A percentile compares a stretch with the other conserved stretches of the same genome.
Conservation (phyloP, 352 stramenopile species). For the Phytophthora cajani region DNA sequence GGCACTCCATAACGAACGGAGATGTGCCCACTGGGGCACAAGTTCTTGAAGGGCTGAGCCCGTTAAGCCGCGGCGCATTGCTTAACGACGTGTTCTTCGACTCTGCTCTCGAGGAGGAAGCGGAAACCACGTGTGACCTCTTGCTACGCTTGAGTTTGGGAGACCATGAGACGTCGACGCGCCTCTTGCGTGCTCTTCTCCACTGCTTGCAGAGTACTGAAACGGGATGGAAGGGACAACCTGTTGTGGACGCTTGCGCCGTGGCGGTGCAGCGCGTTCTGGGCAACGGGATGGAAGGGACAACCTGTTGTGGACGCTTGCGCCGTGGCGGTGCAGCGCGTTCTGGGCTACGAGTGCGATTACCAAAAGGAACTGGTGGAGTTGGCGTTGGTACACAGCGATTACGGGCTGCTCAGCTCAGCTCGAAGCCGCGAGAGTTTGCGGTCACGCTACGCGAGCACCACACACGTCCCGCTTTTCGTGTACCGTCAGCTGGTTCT, state of each 20-base stretch:
- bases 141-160: slow-evolving; percentile 75
- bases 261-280: slow-evolving; percentile 71
- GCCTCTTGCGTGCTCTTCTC: slow-evolving; percentile 73
- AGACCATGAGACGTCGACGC: slow-evolving; percentile 59
- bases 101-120: slow-evolving; percentile 86
- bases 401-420: slow-evolving; percentile 77
- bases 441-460: slow-evolving; percentile 70
- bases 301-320: slow-evolving; percentile 85
- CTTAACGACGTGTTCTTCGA: slow-evolving; percentile 88
- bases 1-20: slow-evolving; percentile 36
- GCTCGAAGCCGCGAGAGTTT: slow-evolving; percentile 72
- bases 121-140: slow-evolving; percentile 80
- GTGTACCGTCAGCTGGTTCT: slow-evolving; percentile 82
- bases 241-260: slow-evolving; percentile 80
- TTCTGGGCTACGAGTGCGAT: slow-evolving; percentile 67
- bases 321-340: slow-evolving; percentile 60
- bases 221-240: slow-evolving; percentile 87
- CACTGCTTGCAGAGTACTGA: slow-evolving; percentile 83
- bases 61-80: slow-evolving; percentile 68
- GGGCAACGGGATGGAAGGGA: slow-evolving; percentile 81
- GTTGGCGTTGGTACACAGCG: slow-evolving; percentile 63
- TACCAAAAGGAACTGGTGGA: slow-evolving; percentile 75
- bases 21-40: slow-evolving; percentile 42
- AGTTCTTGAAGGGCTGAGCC: slow-evolving; percentile 56
- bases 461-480: slow-evolving; percentile 75